A percentile compares a stretch with the other conserved stretches of the same genome.
Evolutionary conservation across 2,329 filamentous ascomycete genomes (phyloP).

Genomic region (Incumbomyces delicatus): DNA sequence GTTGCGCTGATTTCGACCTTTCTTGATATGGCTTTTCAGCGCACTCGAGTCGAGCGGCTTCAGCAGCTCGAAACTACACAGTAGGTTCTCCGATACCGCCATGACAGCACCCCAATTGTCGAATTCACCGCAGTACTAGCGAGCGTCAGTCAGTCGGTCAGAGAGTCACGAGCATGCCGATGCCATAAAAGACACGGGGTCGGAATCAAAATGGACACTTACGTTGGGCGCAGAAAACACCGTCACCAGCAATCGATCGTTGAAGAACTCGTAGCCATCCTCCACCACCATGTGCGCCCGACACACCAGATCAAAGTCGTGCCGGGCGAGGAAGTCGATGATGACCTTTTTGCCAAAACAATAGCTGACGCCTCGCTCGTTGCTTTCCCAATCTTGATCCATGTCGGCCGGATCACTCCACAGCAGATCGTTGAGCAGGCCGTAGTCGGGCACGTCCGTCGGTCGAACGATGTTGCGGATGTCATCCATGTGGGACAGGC

Average conservation of each 20-base stretch:
- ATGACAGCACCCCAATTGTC: constrained; percentile 99
- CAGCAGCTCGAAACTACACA: constrained; percentile 93
- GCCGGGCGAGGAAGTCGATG: constrained; percentile 83
- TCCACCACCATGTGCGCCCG: constrained; percentile 98
- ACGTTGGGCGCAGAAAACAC: constrained; percentile 97
- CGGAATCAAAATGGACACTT: too few species aligned
- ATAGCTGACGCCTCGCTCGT: constrained; percentile 93
- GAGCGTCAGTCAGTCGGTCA: constrained; percentile 3
- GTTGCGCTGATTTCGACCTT: constrained; percentile 86
- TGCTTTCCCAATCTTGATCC: constrained; percentile 96
- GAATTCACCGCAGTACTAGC: constrained; percentile 92
- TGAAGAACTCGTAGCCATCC: constrained; percentile 98
- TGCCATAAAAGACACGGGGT: too few species aligned
- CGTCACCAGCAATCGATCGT: constrained; percentile 85
- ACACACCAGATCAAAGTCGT: constrained; percentile 96
- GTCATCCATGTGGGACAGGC: constrained; percentile 92
- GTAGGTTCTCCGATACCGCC: constrained; percentile 85
- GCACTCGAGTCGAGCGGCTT: constrained; percentile 94
- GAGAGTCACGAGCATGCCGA: too few species aligned
- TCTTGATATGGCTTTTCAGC: constrained; percentile 97
- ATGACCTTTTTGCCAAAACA: constrained; percentile 99
- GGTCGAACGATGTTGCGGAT: constrained; percentile 92
- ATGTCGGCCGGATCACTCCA: constrained; percentile 98
- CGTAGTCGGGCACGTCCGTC: constrained; percentile 95
- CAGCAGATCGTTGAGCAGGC: constrained; percentile 83